Evolutionary conservation across 75 land plant species (phyloP).

Genomic region (Sequoia sempervirens): DNA sequence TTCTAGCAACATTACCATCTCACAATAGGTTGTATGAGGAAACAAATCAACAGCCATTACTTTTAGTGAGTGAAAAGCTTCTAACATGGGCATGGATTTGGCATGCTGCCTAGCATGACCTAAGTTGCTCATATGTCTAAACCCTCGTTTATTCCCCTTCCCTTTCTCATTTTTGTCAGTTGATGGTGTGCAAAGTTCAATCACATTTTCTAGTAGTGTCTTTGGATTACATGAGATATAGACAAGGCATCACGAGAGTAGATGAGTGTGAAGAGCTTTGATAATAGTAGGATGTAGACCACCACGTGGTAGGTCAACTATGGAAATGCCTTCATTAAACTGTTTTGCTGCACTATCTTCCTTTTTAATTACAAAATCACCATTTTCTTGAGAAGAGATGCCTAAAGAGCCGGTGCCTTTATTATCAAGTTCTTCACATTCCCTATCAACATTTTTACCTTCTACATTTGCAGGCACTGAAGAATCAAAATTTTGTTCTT

Average conservation of each 20-base stretch:
- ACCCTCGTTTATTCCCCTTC: conserved; percentile 39
- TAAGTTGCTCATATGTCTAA: conserved; percentile 66
- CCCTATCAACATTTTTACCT: conserved; percentile 6
- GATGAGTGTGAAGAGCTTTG: conserved; percentile 72
- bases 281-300: conserved; percentile 91
- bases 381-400: conserved; percentile 16
- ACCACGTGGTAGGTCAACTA: conserved; percentile 93
- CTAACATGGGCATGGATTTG: conserved; percentile 88
- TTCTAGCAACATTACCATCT: no score
- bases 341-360: conserved; percentile 8
- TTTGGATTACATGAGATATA: conserved; percentile 97
- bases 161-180: conserved; percentile 44
- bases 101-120: conserved; percentile 83
- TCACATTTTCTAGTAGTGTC: conserved; percentile 84
- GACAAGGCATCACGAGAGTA: conserved; percentile 62
- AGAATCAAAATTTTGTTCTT: conserved; percentile 9
- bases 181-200: conserved; percentile 93
- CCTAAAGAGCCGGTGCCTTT: not conserved
- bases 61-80: conserved; percentile 84
- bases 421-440: conserved; percentile 8
- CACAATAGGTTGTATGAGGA: conserved; percentile 93
- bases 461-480: not conserved
- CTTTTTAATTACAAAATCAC: not conserved
- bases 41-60: conserved; percentile 93
- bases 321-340: conserved; percentile 78